Evolutionary conservation across 441 rosid species (phyloP).

Genomic region (Melastoma candidum): DNA sequence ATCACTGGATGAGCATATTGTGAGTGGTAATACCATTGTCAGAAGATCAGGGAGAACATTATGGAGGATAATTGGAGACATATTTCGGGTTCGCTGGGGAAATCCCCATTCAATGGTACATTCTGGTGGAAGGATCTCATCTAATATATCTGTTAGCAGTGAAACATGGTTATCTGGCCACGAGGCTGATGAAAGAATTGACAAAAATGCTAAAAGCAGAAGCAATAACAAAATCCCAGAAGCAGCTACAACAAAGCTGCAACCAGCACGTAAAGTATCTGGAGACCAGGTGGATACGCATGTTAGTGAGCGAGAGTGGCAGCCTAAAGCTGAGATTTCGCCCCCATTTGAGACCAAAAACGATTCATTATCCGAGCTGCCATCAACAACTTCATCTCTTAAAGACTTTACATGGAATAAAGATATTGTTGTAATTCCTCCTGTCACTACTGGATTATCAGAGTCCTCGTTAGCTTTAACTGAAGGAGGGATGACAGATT

Average conservation of each 20-base stretch:
- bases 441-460: conserved; percentile 27
- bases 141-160: conserved; percentile 51
- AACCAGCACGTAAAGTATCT: conserved; percentile 22
- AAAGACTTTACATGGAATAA: conserved; percentile 24
- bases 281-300: conserved; percentile 31
- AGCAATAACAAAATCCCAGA: conserved; percentile 29
- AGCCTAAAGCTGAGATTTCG: conserved; percentile 21
- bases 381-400: conserved; percentile 34
- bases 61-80: conserved; percentile 65
- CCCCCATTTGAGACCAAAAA: conserved; percentile 32
- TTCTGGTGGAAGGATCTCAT: conserved; percentile 47
- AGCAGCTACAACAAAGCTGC: conserved; percentile 29
- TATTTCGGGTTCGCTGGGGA: conserved; percentile 64
- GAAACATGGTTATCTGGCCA: conserved; percentile 85
- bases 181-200: conserved; percentile 56
- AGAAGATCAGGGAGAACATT: conserved; percentile 63
- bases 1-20: conserved; percentile 27
- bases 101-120: conserved; percentile 38
- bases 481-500: conserved; percentile 31
- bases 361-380: conserved; percentile 27
- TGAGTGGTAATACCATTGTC: conserved; percentile 27
- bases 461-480: conserved; percentile 29
- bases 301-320: conserved; percentile 18
- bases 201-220: conserved; percentile 38
- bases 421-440: conserved; percentile 25